These are phyloP conservation scores for Apiotrichum gracile DNA, from an alignment of 1,284 basidiomycete genomes.

Conservation along the genomic window DNA sequence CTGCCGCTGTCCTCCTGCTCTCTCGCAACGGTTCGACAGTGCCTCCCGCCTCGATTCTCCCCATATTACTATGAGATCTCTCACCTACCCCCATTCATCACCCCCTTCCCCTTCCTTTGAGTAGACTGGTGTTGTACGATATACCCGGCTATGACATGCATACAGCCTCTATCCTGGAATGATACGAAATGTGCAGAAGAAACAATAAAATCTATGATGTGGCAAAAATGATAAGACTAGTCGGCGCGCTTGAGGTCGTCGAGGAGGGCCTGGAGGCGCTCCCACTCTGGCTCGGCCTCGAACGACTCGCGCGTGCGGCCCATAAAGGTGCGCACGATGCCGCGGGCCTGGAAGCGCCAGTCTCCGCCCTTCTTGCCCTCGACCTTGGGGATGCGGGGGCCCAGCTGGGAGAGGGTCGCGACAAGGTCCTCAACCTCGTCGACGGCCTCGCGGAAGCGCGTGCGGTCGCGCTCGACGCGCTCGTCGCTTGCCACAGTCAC, in stretches of 20 bases:
- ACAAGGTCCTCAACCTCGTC: constrained; percentile 73
- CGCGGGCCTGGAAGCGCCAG: constrained; percentile 82
- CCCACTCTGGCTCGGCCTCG: constrained; percentile 81
- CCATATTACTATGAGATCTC: too few relatives aligned
- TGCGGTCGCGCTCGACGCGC: constrained; percentile 59
- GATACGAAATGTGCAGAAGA: too few relatives aligned
- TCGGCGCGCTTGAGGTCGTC: constrained; percentile 46
- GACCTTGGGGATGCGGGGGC: constrained; percentile 54
- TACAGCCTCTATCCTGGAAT: constrained; percentile 1
- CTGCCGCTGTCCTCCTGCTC: too few relatives aligned
- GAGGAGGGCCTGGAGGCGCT: constrained; percentile 55
- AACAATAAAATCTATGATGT: too few relatives aligned
- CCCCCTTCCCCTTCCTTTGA: background rate
- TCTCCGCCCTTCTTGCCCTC: constrained; percentile 52
- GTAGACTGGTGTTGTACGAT: constrained; percentile 9
- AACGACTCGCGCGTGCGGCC: constrained; percentile 60
- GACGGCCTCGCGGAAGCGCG: constrained; percentile 66
- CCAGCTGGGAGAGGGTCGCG: constrained; percentile 74
- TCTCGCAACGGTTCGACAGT: too few relatives aligned
- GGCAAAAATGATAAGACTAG: background rate
- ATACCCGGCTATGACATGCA: constrained; percentile 13
- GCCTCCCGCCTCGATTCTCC: too few relatives aligned
- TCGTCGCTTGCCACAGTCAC: constrained; percentile 61
- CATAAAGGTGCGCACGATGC: constrained; percentile 81
- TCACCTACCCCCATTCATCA: background rate